Conservation (phyloP, 1,139 yeast species). For the Yamadazyma siamensis region DNA sequence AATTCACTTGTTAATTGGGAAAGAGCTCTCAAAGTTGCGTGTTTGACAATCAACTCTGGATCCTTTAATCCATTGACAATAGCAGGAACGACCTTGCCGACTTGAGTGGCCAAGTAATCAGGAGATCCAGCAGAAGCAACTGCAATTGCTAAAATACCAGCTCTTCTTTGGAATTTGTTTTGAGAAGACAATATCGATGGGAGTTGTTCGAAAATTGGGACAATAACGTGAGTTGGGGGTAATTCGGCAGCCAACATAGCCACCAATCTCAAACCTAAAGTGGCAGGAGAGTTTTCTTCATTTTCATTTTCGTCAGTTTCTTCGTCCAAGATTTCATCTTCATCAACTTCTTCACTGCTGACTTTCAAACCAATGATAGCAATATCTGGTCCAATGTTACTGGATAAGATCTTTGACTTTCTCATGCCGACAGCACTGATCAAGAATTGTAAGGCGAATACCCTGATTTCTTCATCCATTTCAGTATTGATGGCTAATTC, state of each 20-base stretch:
- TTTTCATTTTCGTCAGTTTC: conserved; percentile 91
- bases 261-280: conserved; percentile 77
- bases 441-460: conserved; percentile 80
- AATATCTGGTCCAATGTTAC: conserved; percentile 79
- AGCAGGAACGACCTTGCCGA: conserved; percentile 69
- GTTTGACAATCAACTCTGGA: conserved; percentile 70
- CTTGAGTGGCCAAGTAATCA: conserved; percentile 76
- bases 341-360: conserved; percentile 77
- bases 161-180: conserved; percentile 79
- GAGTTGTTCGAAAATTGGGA: conserved; percentile 70
- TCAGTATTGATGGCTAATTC: conserved; percentile 68
- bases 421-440: conserved; percentile 71
- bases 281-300: conserved; percentile 80
- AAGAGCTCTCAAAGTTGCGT: conserved; percentile 82
- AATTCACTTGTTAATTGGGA: conserved; percentile 78
- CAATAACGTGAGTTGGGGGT: conserved; percentile 90
- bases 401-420: conserved; percentile 60
- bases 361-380: conserved; percentile 72
- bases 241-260: conserved; percentile 77
- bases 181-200: conserved; percentile 59
- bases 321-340: conserved; percentile 64
- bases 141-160: conserved; percentile 78
- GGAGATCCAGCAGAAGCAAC: conserved; percentile 92
- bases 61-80: conserved; percentile 78
- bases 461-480: conserved; percentile 78